Evolutionary conservation across 768 basidiomycete species (phyloP).

Genomic region (Lanmaoa rubissima): DNA sequence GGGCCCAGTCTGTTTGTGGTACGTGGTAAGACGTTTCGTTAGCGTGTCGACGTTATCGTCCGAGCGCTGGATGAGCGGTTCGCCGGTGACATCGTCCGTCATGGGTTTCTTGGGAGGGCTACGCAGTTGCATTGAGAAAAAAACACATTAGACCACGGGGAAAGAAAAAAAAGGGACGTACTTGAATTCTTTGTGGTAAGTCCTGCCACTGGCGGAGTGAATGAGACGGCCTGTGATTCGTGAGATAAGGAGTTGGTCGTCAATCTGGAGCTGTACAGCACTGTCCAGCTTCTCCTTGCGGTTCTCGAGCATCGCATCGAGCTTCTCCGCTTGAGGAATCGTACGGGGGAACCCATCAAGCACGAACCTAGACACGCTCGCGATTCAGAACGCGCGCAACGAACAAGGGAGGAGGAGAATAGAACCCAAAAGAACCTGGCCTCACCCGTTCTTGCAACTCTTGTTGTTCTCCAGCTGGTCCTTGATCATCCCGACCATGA

Average conservation of each 20-base stretch:
- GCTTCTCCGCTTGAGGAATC: constrained; percentile 93
- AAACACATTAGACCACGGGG: constrained; percentile 1
- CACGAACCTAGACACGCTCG: constrained; percentile 72
- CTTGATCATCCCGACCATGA: constrained; percentile 97
- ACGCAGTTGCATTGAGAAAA: constrained; percentile 14
- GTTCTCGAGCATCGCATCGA: constrained; percentile 82
- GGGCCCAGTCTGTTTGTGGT: constrained; percentile 92
- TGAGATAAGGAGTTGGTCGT: constrained; percentile 93
- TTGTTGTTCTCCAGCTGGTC: constrained; percentile 92
- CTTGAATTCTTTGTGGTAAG: constrained; percentile 96
- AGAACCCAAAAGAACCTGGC: constrained; percentile 3
- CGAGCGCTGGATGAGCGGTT: constrained; percentile 93
- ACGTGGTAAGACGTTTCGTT: constrained; percentile 82
- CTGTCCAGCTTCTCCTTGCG: constrained; percentile 88
- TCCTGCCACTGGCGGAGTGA: constrained; percentile 84
- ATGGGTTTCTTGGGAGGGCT: constrained; percentile 98
- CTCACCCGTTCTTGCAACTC: constrained; percentile 93
- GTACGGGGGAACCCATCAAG: constrained; percentile 99
- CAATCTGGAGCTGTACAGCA: constrained; percentile 90
- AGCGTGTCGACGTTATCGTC: constrained; percentile 98
- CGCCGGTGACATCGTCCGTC: constrained; percentile 91
- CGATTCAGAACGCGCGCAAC: not conserved
- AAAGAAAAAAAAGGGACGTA: constrained; percentile 41
- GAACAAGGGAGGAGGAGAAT: not conserved
- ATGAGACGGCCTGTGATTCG: constrained; percentile 96